Percentiles rank a stretch among this genome's conserved stretches.
These are phyloP conservation scores for Talaromyces liani DNA, from an alignment of 495 filamentous ascomycete species.

Conservation along the genomic window DNA sequence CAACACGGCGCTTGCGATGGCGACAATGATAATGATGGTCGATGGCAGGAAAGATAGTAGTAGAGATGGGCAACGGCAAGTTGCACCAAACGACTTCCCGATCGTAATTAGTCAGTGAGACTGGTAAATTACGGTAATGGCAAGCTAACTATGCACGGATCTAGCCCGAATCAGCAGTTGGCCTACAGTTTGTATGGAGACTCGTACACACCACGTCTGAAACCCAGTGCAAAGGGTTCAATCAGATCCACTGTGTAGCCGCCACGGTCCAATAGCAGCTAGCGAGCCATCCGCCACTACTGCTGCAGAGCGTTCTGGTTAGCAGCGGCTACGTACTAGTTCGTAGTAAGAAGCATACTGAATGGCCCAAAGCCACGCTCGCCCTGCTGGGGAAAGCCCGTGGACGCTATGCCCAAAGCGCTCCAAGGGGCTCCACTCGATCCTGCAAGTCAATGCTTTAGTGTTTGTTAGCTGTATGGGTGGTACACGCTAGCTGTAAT, in stretches of 20 bases:
- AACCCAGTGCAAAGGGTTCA: background rate
- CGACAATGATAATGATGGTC: background rate
- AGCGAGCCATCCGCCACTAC: background rate
- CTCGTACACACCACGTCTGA: background rate
- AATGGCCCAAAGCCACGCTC: background rate
- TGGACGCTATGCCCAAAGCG: background rate
- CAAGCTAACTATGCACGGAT: background rate
- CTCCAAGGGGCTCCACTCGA: background rate
- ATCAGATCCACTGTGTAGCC: slow-evolving; percentile 1
- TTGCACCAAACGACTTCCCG: background rate
- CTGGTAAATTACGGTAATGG: slow-evolving; percentile 1
- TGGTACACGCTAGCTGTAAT: background rate
- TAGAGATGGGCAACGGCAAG: background rate
- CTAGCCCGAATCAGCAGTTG: background rate
- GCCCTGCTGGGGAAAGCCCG: background rate
- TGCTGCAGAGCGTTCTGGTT: background rate
- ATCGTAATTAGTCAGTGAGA: background rate
- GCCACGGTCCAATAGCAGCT: background rate
- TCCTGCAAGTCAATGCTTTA: background rate
- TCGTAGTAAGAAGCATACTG: background rate
- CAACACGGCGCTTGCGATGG: background rate
- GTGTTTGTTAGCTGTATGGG: background rate
- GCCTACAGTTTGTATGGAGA: background rate
- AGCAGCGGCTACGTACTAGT: background rate
- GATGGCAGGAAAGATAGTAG: background rate